Evolutionary conservation across 2,329 filamentous ascomycete genomes (phyloP).

Genomic region (Elsinoe perseae): DNA sequence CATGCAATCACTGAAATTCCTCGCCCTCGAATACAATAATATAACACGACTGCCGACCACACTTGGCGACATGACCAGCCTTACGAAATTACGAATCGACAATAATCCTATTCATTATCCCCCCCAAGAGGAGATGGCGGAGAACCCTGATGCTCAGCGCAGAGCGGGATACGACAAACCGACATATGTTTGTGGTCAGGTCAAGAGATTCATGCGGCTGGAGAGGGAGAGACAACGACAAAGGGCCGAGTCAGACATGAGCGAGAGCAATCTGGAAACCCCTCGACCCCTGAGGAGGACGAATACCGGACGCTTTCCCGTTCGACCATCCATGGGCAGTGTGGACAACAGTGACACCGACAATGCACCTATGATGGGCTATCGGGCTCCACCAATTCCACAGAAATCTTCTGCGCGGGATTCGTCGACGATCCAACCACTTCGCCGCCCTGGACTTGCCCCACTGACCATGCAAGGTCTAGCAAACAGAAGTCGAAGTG

Average conservation of each 20-base stretch:
- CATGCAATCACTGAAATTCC: constrained; percentile 76
- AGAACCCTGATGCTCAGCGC: constrained; percentile 39
- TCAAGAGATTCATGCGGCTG: constrained; percentile 41
- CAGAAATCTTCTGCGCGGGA: constrained; percentile 70
- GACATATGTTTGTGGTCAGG: constrained; percentile 51
- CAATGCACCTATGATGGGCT: constrained; percentile 37
- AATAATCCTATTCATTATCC: constrained; percentile 81
- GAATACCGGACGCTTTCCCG: constrained; percentile 48
- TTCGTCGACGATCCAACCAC: constrained; percentile 20
- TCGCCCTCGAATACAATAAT: constrained; percentile 79
- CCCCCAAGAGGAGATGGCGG: constrained; percentile 40
- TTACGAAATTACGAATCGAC: constrained; percentile 83
- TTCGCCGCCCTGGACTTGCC: constrained; percentile 63
- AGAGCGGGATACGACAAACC: constrained; percentile 50
- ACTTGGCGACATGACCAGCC: constrained; percentile 78
- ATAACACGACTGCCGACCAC: constrained; percentile 78
- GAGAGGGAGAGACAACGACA: constrained; percentile 10
- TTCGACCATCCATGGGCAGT: constrained; percentile 60
- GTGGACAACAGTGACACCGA: constrained; percentile 51
- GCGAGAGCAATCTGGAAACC: constrained; percentile 68
- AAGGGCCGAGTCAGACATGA: constrained; percentile 31
- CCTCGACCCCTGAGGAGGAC: constrained; percentile 59
- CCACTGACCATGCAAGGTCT: constrained; percentile 63
- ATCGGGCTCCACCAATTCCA: constrained; percentile 65
- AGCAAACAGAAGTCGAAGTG: constrained; percentile 56